Base-by-base conservation (phyloP, 169 alveolate genomes). In the Plasmodium vivax region DNA sequence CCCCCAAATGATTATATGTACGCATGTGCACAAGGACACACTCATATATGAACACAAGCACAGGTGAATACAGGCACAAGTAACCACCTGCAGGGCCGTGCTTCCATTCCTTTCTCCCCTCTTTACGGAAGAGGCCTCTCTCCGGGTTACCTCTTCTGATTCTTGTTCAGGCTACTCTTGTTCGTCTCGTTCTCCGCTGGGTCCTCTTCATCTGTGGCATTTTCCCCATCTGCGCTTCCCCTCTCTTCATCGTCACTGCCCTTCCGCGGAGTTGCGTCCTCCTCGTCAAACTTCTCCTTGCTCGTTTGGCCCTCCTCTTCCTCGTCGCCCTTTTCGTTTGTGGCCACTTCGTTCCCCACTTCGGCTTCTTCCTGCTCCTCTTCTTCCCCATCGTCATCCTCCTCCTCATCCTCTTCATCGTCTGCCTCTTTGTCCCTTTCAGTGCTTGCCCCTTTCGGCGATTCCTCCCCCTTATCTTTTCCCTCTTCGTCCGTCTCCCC, bases 141-240 rank as follows among this genome's bases (percentile, higher is more conserved):
- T 43, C 82, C 80, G 34, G 36, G 43, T 88, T 6, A 88, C 94
- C 94, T 88, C 34, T 88, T 80, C 30, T 79, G 91, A 79, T 41
- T 88, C 62, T 79, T 88, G 83, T 79, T 19, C 71, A 84, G 14
- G 71, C 92, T 84, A 56, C 83, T 84, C 34, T 84, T 32, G 23
- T 83, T 36, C 23, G 30, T 36, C 43, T 19, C 90, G 8, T 82
- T 82, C 34, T 83, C 92, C 27, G 3, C 27, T 36, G 16, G 71
- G n/a, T 47, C 92, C 51, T 84, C 74, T 14, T 38, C 90, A 82
- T 82, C 71, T 14, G 45, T 38, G 1, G 27, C 23, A 43, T 56
- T 41, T 38, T 68, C 82, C 8, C 32, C 82, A 68, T 27, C 72
- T 6, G 34, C 68, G n/a, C 75, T 45, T 19, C 56, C 34, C 51